Base-by-base conservation (phyloP, 768 basidiomycete species). In the Suillus decipiens region DNA sequence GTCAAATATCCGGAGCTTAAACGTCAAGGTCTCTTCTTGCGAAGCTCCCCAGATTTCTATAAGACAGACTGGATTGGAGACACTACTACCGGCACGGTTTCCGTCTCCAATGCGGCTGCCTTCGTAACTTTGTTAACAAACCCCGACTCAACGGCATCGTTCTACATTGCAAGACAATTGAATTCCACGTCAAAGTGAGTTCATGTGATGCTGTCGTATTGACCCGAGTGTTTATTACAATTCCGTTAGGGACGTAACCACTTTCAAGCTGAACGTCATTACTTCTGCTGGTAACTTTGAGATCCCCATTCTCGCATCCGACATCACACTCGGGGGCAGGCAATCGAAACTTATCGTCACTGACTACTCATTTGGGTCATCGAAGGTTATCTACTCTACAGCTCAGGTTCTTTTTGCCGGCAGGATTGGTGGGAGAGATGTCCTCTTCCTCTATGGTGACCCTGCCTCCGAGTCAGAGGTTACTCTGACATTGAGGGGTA, bases 1-100 rank as follows among this genome's bases (percentile, higher is more conserved):
- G 72, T 80, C 6, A 95, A 95, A 72, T 90, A 82, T 73, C 81
- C 86, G 61, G 93, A 95, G 68, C 78, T 95, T 56, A 95, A 93
- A 72, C 82, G 86, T 22, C 86, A 94, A 70, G 88, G 84, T 19
- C 72, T 93, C 19, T 95, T 95, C 80, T 75, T 94, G 22, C 86
- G 93, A 33, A 90, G 88, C 66, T 89, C 90, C 0, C 87, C 85
- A 0, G 89, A 89, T 54, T 91, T 94, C 71, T 85, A 86, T 74
- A 90, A 93, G 76, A 95, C 92, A 0, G 82, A 92, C 64, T 84
- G 87, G 81, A 77, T 92, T 24, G 88, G 86, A 4, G 83, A 90
- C 68, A 81, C 84, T 28, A 82, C 80, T 28, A 83, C 78, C 15
- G 86, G 85, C 41, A 73, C 73, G 14, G 79, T 82, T 31, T 68